A percentile compares a stretch with the other conserved stretches of the same genome.
phyloP scores from a whole-genome alignment of 208 protist species.

The Wallacemonas sp. region DNA sequence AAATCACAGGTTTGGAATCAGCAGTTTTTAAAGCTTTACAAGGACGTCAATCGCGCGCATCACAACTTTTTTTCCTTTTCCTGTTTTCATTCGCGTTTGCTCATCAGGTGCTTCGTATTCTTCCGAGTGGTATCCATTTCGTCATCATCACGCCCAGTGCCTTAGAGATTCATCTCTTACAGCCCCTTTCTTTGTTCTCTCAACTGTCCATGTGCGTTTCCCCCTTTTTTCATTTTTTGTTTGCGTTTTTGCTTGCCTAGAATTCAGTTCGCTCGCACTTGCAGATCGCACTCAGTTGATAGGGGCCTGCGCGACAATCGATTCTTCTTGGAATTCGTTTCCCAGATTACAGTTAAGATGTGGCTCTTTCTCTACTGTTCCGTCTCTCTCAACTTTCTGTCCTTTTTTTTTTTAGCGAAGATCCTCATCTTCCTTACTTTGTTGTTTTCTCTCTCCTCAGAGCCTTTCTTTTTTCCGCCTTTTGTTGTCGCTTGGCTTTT shows the following conservation, averaged over 20 bases:
- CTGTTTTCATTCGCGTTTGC: too few relatives aligned
- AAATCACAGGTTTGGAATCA: not conserved
- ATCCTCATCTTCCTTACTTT: conserved; percentile 5
- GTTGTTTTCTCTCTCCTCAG: not conserved
- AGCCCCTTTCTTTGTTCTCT: not conserved
- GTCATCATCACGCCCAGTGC: too few relatives aligned
- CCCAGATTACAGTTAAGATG: too few relatives aligned
- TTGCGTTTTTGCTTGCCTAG: too few relatives aligned
- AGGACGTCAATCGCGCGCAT: not conserved
- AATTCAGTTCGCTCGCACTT: too few relatives aligned
- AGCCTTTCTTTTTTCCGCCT: conserved; percentile 1
- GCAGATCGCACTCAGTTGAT: too few relatives aligned
- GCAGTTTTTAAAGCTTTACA: not conserved
- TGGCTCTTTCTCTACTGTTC: not conserved
- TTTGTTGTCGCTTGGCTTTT: conserved; percentile 1
- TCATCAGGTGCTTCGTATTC: too few relatives aligned
- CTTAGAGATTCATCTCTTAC: too few relatives aligned
- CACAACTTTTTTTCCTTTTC: not conserved
- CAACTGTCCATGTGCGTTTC: not conserved
- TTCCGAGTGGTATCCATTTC: too few relatives aligned
- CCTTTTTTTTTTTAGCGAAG: not conserved
- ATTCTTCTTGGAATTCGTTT: too few relatives aligned
- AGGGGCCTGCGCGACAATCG: too few relatives aligned
- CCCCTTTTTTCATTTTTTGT: not conserved
- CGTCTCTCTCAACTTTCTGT: conserved; percentile 1